Base-by-base conservation (phyloP, 2,329 filamentous ascomycete species). In the Tolypocladium tropicale region DNA sequence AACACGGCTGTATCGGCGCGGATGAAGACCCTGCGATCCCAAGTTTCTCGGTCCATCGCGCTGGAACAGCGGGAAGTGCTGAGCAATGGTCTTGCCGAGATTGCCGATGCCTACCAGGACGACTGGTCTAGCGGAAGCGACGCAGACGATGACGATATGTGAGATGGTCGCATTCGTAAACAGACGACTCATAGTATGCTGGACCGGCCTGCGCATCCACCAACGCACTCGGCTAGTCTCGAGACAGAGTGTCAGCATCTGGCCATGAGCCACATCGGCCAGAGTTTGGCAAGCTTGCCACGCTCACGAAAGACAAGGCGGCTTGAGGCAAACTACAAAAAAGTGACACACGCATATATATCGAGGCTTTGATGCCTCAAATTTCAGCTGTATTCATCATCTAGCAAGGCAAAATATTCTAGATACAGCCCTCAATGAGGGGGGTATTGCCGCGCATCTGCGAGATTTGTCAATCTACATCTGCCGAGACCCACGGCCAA, bases 81-180 rank as follows among this genome's bases (percentile, higher is more conserved):
- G n/a, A 82, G 84, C 50, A 94, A 95, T 66, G 85, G 88, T 14
- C 76, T 99, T 41, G 84, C 88, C 28, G 86, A 89, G 58, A 85
- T 97, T 64, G 86, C 88, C 1, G 92, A 96, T 65, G 89, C 89
- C 58, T 97, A 96, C 68, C 85, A 90, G 62, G 89, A 94, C 59
- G 90, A 90, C 1, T 96, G 90, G 89, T 85, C 84, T 14, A 90
- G 87, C 64, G 90, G 85, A 28, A 86, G 83, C 57, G 88, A 89
- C 62, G 79, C 84, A 10, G 85, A 83, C 23, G 84, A 90, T 57
- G 86, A 90, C 53, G 76, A 81, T 33, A 52, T 68, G n/a, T 67
- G 60, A 67, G 10, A 56, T n/a, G n/a, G 28, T 36, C 50, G 25
- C 49, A 34, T 36, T 48, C 16, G 28, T 6, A 12, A 49, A 30